Base-by-base conservation (phyloP, 202 grass and related monocot genomes). In the Setaria viridis region DNA sequence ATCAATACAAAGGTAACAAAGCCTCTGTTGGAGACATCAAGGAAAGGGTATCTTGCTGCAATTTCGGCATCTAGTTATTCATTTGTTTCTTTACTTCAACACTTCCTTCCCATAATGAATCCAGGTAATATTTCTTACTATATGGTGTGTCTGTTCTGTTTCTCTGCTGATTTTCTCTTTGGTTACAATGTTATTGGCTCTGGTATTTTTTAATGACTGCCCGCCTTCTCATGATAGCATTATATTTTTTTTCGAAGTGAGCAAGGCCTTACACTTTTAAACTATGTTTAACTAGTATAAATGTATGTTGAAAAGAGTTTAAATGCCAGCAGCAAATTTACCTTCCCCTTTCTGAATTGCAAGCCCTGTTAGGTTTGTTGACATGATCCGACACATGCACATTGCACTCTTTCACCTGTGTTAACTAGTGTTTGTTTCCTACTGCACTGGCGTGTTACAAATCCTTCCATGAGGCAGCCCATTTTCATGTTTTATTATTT, bases 61-160 rank as follows among this genome's bases (percentile, higher is more conserved):
- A 87, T 97, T 70, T 94, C 92, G 91, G 92, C 96, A 68, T 99
- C 96, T n/a, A 95, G 96, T 88, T 91, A 97, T 76, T 94, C 94
- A 30, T 93, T 86, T 67, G 80, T 99, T 74, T 99, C 91, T 35
- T 65, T 94, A 54, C 90, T 97, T 32, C 78, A 91, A 68, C 92
- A 93, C 59, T 95, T 95, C 72, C 84, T 91, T 85, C 91, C 91
- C 54, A 89, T 91, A 60, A 93, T 87, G 93, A 91, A 89, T 89
- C 86, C 88, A 74, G 88, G 88, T 95, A 87, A 82, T 29, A 82
- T 15, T 69, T 20, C 51, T 11, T 16, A 41, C 39, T 41, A 76
- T 19, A 17, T 76, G 50, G 42, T 76, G 63, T 75, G 54, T 58
- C 1, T 47, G 8, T 67, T 68, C 5, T 72, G 8, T 62, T 43